Base-by-base conservation (phyloP, 805 yeast genomes). In the Jamesozyma gamospora region DNA sequence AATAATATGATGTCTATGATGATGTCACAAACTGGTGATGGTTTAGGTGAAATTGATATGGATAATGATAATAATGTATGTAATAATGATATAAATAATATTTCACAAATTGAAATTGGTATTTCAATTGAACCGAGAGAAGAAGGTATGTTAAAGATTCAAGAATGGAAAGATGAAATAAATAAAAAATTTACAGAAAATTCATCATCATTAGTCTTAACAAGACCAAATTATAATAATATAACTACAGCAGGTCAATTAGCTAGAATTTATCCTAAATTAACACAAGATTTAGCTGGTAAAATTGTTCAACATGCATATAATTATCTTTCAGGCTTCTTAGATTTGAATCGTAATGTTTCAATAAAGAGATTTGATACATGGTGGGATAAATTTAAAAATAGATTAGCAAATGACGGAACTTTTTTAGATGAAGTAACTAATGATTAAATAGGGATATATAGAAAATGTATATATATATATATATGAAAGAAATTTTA, bases 381-480 rank as follows among this genome's bases (percentile, higher is more conserved):
- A 31, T 90, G 98, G 98, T 85, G 98, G 98, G 79, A 72, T 47
- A 88, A 86, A 61, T 90, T 92, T 63, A 83, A 75, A 58, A 62
- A 73, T 6, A 79, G 82, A 53, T 52, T 92, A 43, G 70, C 75
- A 10, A 82, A 81, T 44, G 94, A 90, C 55, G 96, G 96, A 2
- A 76, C 74, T 39, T 88, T 86, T 56, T 61, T 90, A 36, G 84
- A 85, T 44, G 69, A 67, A 36, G 62, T 61, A 5, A 60, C 65
- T 4, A 50, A 46, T 28, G 42, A 38, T 26, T 46, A 35, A 41
- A 19, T 11, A 13, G 6, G 14, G 15, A 21, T 31, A n/a, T 6
- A 10, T 28, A 7, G 7, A 28, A 11, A 12, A 15, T 30, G 21
- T 18, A 12, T 27, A n/a, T n/a, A 27, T n/a, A 11, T 27, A 27